A percentile compares a stretch with the other conserved stretches of the same genome.
These are phyloP conservation scores for Pseudozyma pruni DNA, from an alignment of 1,284 basidiomycete species.

Conservation along the genomic window DNA sequence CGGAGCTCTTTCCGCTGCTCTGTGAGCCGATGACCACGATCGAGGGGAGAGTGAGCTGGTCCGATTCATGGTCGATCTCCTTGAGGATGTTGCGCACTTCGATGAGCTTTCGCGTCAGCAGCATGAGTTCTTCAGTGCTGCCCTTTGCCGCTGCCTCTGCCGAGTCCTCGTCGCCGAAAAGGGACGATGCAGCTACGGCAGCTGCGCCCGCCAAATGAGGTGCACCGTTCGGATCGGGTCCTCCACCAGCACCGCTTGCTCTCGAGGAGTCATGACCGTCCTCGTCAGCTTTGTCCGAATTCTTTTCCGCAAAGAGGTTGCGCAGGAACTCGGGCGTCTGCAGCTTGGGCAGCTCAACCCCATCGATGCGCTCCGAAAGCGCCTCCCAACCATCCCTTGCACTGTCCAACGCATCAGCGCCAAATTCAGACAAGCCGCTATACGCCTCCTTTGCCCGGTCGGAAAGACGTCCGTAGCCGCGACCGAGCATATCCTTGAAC, in stretches of 20 bases:
- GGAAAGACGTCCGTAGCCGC: conserved; percentile 32
- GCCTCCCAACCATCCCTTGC: conserved; percentile 45
- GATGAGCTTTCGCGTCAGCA: conserved; percentile 93
- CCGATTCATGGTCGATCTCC: conserved; percentile 86
- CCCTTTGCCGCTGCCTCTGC: conserved; percentile 18
- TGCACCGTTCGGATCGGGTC: conserved; percentile 22
- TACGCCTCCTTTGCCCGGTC: conserved; percentile 45
- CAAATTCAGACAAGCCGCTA: conserved; percentile 45
- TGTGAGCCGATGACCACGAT: conserved; percentile 99
- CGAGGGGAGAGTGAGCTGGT: conserved; percentile 87
- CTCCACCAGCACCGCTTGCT: conserved; percentile 13
- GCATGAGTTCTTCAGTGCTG: conserved; percentile 75
- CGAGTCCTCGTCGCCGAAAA: conserved; percentile 34
- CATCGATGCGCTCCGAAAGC: conserved; percentile 39
- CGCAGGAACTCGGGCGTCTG: conserved; percentile 45
- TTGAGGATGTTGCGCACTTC: conserved; percentile 93
- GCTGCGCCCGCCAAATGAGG: conserved; percentile 45
- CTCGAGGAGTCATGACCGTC: conserved; percentile 5
- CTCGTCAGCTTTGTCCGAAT: conserved; percentile 5
- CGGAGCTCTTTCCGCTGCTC: conserved; percentile 96
- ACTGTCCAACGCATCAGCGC: conserved; percentile 46
- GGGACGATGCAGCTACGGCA: conserved; percentile 43
- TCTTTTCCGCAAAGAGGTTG: conserved; percentile 32
- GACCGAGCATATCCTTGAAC: conserved; percentile 49
- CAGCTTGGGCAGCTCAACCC: conserved; percentile 41